Conservation (phyloP, 2,329 filamentous ascomycete species). For the Erysiphe pulchra region DNA sequence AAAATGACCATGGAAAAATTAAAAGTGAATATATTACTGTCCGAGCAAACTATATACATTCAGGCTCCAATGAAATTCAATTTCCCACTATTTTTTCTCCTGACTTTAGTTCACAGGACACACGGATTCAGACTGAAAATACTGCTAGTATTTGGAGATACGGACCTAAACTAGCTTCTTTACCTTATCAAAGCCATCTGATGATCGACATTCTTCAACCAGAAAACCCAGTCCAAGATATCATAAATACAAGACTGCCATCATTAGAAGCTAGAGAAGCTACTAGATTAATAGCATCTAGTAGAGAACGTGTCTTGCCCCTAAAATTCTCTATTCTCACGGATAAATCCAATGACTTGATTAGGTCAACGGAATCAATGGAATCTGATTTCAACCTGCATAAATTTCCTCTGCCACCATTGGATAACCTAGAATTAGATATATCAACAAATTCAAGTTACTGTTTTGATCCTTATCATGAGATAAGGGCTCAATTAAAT, state of each 20-base stretch:
- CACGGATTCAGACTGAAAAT: constrained; percentile 25
- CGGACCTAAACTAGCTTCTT: constrained; percentile 25
- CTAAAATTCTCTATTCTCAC: constrained; percentile 1
- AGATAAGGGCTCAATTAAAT: constrained; percentile 13
- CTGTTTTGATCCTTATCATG: constrained; percentile 11
- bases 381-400: neutral
- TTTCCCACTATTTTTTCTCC: constrained; percentile 1
- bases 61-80: constrained; percentile 19
- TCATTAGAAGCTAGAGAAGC: constrained; percentile 6
- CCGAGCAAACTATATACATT: constrained; percentile 27
- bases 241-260: constrained; percentile 9
- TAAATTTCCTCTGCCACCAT: neutral
- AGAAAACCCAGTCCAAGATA: constrained; percentile 6
- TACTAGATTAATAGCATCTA: constrained; percentile 5
- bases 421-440: neutral
- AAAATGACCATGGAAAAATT: constrained; percentile 26
- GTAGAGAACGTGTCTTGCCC: constrained; percentile 3
- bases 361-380: neutral
- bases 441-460: constrained; percentile 1
- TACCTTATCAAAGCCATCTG: constrained; percentile 16
- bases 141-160: constrained; percentile 24
- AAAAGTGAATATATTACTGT: constrained; percentile 24
- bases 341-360: neutral
- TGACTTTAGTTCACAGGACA: constrained; percentile 19
- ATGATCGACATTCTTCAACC: constrained; percentile 10